Evolutionary conservation across 192 early-diverging fungal species (phyloP), one percentile per base, ranked within the genome.

Genomic region (Haplosporangium gracile): DNA sequence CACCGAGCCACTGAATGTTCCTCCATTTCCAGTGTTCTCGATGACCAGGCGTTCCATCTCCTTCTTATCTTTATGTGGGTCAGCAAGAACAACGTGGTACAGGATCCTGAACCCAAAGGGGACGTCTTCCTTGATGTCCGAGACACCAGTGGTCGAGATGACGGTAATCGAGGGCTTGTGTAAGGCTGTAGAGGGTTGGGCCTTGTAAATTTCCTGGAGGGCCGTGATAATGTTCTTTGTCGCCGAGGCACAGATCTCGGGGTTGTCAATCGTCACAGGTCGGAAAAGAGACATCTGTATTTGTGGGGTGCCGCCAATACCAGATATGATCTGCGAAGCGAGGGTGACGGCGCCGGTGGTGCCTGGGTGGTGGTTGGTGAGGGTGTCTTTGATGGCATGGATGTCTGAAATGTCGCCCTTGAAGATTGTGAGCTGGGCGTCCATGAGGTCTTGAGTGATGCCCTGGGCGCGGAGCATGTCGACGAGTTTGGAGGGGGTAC

Each of bases 21-120:
- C 10, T 0, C 45, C 2, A 1, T 49, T 38, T 5, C 45, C 79
- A 29, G 60, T 32, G 57, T 71, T 72, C 43, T 79, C 77, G 3
- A 42, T 60, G 18, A 76, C 36, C 4, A 85, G 26, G 3, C 53
- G 68, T 36, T 85, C 82, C 82, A 85, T 85, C 69, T 72, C 74
- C 68, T 85, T 85, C 82, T 85, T 85, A 77, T 85, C 82, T 74
- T 85, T 79, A 49, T 85, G 82, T 1, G 82, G 82, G 16, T 70
- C 77, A 7, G 77, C 77, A 1, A 85, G 63, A 15, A 39, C 22
- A 36, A 79, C 74, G 38, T 85, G 82, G 39, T 85, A 85, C 0
- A 85, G 68, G 38, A 42, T 42, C 1, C 63, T 73, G 74, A 79
- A 76, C 4, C 55, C 77, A 70, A 76, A 85, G 20, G 82, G 82